Percentiles rank a stretch among this genome's conserved stretches.
phyloP scores from a whole-genome alignment of 345 rosid species.

The Melaleuca quinquenervia region DNA sequence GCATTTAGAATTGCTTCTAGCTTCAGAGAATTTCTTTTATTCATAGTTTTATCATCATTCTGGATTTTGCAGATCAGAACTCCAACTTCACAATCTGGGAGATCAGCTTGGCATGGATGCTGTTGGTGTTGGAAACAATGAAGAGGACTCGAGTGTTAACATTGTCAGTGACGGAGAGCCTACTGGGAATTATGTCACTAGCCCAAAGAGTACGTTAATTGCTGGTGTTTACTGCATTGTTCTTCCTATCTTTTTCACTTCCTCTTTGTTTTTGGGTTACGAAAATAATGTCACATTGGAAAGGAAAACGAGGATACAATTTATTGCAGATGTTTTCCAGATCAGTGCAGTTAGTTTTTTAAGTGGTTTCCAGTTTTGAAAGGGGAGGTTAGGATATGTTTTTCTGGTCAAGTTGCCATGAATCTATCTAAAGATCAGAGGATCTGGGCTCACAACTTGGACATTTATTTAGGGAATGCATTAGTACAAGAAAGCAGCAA shows the following conservation, averaged over 20 bases:
- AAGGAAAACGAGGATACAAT: not conserved
- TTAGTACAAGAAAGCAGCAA: not conserved
- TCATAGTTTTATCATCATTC: not conserved
- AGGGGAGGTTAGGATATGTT: not conserved
- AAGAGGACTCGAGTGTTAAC: conserved; percentile 52
- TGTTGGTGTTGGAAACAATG: conserved; percentile 34
- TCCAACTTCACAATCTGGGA: conserved; percentile 59
- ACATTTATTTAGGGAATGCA: not conserved
- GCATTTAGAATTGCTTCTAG: not conserved
- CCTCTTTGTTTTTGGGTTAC: not conserved
- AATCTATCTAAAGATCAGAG: not conserved
- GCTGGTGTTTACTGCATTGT: not conserved
- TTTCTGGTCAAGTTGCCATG: not conserved
- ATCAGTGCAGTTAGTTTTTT: not conserved
- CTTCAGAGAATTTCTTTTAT: not conserved
- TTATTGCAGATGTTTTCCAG: not conserved
- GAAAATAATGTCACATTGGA: not conserved
- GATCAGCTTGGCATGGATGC: conserved; percentile 51
- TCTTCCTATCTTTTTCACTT: not conserved
- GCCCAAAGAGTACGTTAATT: conserved; percentile 19
- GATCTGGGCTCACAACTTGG: not conserved
- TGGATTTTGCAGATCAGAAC: conserved; percentile 51
- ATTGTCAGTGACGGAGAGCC: conserved; percentile 57
- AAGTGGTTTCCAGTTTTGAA: not conserved
- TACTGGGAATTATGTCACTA: conserved; percentile 15